phyloP scores from a whole-genome alignment of 352 stramenopile species.

The Pythium myriotylum region DNA sequence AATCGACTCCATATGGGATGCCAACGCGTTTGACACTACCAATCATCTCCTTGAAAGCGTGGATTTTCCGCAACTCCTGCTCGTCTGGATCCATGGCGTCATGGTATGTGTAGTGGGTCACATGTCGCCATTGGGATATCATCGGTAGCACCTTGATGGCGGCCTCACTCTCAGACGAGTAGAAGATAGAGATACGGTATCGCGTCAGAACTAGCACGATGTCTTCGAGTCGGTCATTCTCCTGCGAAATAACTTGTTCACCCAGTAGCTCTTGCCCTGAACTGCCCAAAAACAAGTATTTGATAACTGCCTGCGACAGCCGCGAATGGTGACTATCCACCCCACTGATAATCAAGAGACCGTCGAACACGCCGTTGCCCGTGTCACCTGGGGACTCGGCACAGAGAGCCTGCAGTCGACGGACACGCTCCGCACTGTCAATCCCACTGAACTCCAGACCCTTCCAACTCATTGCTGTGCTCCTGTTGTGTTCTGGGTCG shows the following conservation, averaged over 20 bases:
- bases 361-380: slow-evolving; percentile 34
- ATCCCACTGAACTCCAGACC: slow-evolving; percentile 55
- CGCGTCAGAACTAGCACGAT: slow-evolving; percentile 61
- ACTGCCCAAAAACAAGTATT: slow-evolving; percentile 75
- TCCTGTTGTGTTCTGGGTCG: neutral
- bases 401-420: slow-evolving; percentile 58
- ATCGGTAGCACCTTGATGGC: slow-evolving; percentile 62
- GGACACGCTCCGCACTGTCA: slow-evolving; percentile 59
- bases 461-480: slow-evolving; percentile 45
- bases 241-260: slow-evolving; percentile 71
- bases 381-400: slow-evolving; percentile 3
- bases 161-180: slow-evolving; percentile 67
- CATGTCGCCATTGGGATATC: slow-evolving; percentile 68
- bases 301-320: slow-evolving; percentile 61
- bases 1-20: slow-evolving; percentile 54
- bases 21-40: slow-evolving; percentile 44
- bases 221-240: slow-evolving; percentile 69
- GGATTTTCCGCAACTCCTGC: slow-evolving; percentile 69
- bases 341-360: slow-evolving; percentile 65
- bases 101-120: slow-evolving; percentile 65
- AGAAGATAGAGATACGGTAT: slow-evolving; percentile 52
- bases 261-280: slow-evolving; percentile 75
- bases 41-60: slow-evolving; percentile 69
- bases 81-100: slow-evolving; percentile 71
- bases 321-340: slow-evolving; percentile 73